phyloP scores from a whole-genome alignment of 371 early-diverging fungal genomes.

The Catenaria anguillulae region DNA sequence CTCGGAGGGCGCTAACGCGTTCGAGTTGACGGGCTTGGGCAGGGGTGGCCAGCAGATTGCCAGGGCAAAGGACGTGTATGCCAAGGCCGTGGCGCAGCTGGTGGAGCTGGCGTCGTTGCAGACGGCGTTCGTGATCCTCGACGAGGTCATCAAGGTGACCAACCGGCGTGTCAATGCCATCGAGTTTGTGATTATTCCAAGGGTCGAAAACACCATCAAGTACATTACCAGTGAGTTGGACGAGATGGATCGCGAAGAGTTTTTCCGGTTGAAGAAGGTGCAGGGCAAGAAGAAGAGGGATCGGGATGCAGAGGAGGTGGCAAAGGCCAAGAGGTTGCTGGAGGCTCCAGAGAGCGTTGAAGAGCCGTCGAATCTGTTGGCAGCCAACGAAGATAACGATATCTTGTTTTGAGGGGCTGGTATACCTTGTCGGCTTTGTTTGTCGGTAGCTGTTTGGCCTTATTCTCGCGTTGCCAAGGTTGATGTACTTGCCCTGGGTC shows the following conservation, averaged over 20 bases:
- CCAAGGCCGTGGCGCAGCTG: constrained; percentile 79
- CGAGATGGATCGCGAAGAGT: constrained; percentile 99
- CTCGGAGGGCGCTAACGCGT: constrained; percentile 70
- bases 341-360: neutral
- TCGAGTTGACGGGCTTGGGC: constrained; percentile 93
- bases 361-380: constrained; percentile 15
- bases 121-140: constrained; percentile 91
- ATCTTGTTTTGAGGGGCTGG: constrained; percentile 47
- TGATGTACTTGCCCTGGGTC: no score
- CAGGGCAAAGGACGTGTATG: constrained; percentile 86
- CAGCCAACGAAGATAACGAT: constrained; percentile 40
- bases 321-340: neutral
- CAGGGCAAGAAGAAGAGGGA: constrained; percentile 93
- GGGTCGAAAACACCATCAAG: constrained; percentile 94
- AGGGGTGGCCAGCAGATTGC: constrained; percentile 95
- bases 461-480: no score
- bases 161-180: constrained; percentile 99
- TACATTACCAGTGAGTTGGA: constrained; percentile 97
- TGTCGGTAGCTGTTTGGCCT: no score
- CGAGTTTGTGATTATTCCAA: constrained; percentile 97
- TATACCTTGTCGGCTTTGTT: no score
- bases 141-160: constrained; percentile 96
- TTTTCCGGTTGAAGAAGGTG: constrained; percentile 96
- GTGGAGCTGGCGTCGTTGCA: constrained; percentile 88
- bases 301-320: constrained; percentile 43